Base-by-base conservation (phyloP, 176 grass and related monocot genomes). In the Raddia distichophylla region DNA sequence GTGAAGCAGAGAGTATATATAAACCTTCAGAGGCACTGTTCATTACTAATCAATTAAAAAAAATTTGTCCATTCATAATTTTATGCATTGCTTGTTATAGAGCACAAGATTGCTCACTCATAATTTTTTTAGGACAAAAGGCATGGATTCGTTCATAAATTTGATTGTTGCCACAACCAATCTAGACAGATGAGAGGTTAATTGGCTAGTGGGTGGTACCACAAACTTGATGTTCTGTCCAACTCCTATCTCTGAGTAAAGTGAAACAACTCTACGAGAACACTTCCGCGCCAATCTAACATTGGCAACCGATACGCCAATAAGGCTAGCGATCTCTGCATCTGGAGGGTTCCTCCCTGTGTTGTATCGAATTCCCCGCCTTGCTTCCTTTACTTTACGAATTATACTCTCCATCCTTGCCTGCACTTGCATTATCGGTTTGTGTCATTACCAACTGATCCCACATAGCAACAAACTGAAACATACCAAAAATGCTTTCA, bases 331-430 rank as follows among this genome's bases (percentile, higher is more conserved):
- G 3, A 87, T 78, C 81, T 98, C 95, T 16, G 86, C 53, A 52
- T 94, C 88, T 20, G 22, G 78, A 37, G 95, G 92, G 35, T 86
- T 73, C 79, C 90, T 86, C 67, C 95, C 82, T 16, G 75, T 59
- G 40, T 34, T 86, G 84, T 61, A 79, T 57, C 70, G 82, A 19
- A 93, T 77, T 17, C 64, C 86, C 22, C 84, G 78, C 27, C 83
- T 90, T 3, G 82, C 90, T 86, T 98, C 91, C 74, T 89, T 86
- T 71, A 94, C 87, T 54, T 81, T 88, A 6, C 88, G 83, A 42
- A 98, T 89, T 75, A 95, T 89, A 76, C 78, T 67, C 54, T 98
- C 88, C 86, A 94, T 89, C 79, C 95, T 94, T 64, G 88, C 88
- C 92, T 98, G 52, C 53, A 86, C 68, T 72, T 22, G 12, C 33